Evolutionary conservation across 2,329 filamentous ascomycete species (phyloP).

Genomic region (Neospermospora avenae): DNA sequence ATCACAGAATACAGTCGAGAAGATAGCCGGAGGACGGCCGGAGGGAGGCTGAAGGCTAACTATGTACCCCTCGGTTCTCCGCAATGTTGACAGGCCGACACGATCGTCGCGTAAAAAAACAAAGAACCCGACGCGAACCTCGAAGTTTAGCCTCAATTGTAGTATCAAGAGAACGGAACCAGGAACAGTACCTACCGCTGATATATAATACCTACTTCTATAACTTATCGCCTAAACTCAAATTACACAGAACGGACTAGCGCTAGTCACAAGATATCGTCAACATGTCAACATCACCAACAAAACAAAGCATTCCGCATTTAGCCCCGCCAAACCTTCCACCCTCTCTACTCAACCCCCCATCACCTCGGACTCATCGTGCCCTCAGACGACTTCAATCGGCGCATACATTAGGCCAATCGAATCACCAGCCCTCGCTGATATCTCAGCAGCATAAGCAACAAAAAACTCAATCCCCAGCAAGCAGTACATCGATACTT

Average conservation of each 20-base stretch:
- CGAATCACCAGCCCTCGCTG: slow-evolving; percentile 48
- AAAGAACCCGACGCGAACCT: neutral
- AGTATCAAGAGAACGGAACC: neutral
- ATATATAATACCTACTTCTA: neutral
- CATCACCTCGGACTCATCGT: slow-evolving; percentile 63
- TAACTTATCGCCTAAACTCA: neutral
- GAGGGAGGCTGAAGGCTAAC: no score
- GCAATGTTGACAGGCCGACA: neutral
- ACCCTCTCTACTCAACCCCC: slow-evolving; percentile 47
- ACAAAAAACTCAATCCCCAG: slow-evolving; percentile 29
- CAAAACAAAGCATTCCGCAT: slow-evolving; percentile 27
- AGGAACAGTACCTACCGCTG: neutral
- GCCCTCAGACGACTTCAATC: slow-evolving; percentile 72
- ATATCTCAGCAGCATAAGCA: slow-evolving; percentile 61
- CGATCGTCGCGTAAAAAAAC: slow-evolving; percentile 3
- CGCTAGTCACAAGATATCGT: neutral
- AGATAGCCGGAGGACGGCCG: no score
- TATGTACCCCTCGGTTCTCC: neutral
- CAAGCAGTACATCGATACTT: slow-evolving; percentile 18
- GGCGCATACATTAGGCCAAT: slow-evolving; percentile 64
- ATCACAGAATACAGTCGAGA: no score
- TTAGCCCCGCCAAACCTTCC: slow-evolving; percentile 22
- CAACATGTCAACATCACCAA: slow-evolving; percentile 25
- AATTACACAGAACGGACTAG: neutral
- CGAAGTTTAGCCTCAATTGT: neutral